Percentiles rank a stretch among this genome's conserved stretches.
phyloP scores from a whole-genome alignment of 768 basidiomycete genomes.

The Galerina marginata region DNA sequence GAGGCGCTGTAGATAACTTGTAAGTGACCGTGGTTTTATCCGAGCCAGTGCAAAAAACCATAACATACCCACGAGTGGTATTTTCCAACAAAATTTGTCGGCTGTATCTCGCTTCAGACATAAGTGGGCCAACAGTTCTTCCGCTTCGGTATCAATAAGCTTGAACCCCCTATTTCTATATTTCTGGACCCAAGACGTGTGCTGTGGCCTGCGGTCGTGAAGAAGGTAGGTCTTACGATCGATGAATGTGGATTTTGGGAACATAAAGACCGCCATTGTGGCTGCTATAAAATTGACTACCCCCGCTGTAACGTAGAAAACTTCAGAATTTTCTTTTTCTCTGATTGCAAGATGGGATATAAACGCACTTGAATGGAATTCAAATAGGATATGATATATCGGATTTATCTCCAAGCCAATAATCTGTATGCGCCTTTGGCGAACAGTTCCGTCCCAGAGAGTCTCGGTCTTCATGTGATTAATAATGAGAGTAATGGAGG shows the following conservation, averaged over 20 bases:
- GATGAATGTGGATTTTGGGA: slow-evolving; percentile 5
- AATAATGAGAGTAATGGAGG: background rate
- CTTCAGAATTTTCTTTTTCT: background rate
- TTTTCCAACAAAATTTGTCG: background rate
- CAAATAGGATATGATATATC: background rate
- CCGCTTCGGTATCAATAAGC: background rate
- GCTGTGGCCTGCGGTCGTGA: background rate
- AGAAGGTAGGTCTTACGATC: background rate
- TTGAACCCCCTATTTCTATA: background rate
- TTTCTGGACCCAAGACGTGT: background rate
- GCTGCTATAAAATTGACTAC: slow-evolving; percentile 8
- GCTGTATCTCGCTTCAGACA: background rate
- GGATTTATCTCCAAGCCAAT: background rate
- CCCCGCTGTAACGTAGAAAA: too few species aligned
- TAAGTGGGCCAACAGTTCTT: background rate
- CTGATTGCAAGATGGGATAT: background rate
- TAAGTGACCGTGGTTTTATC: too few species aligned
- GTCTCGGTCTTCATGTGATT: background rate
- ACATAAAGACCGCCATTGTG: slow-evolving; percentile 2
- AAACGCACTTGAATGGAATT: background rate
- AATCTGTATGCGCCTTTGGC: background rate
- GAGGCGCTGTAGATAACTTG: too few species aligned
- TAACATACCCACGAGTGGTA: too few species aligned
- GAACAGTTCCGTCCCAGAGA: background rate
- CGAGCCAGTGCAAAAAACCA: too few species aligned